These are phyloP conservation scores for Microsporum ferrugineum DNA, from an alignment of 2,329 filamentous ascomycete species.

Conservation along the genomic window DNA sequence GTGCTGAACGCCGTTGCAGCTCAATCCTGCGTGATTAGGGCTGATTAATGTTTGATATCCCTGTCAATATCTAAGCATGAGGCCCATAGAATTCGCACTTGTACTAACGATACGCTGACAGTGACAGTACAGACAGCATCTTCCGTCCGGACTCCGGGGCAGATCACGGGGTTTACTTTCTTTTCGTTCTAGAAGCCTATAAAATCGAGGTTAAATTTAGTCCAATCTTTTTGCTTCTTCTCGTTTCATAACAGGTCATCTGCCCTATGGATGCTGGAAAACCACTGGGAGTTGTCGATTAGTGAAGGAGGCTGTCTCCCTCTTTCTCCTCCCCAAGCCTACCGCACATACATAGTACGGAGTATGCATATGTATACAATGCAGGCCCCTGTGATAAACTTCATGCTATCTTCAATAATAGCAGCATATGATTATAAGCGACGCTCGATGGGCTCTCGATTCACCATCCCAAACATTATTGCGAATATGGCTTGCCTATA, in stretches of 20 bases:
- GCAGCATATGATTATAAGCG: neutral
- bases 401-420: neutral
- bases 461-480: neutral
- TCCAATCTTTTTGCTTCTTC: neutral
- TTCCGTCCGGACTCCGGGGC: neutral
- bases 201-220: neutral
- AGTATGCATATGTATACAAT: too few species aligned
- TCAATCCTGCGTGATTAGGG: neutral
- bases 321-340: neutral
- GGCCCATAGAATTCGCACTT: neutral
- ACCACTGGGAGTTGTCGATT: neutral
- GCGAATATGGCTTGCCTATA: neutral
- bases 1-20: neutral
- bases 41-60: neutral
- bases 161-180: neutral
- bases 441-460: neutral
- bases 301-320: neutral
- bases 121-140: neutral
- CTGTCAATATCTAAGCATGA: neutral
- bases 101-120: neutral
- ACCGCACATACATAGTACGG: neutral
- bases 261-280: neutral
- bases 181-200: conserved; percentile 1
- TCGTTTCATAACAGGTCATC: neutral
- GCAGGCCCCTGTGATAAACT: neutral